A percentile compares a stretch with the other conserved stretches of the same genome.
Evolutionary conservation across 306 rosid genomes (phyloP).

Genomic region (Arachis stenosperma): DNA sequence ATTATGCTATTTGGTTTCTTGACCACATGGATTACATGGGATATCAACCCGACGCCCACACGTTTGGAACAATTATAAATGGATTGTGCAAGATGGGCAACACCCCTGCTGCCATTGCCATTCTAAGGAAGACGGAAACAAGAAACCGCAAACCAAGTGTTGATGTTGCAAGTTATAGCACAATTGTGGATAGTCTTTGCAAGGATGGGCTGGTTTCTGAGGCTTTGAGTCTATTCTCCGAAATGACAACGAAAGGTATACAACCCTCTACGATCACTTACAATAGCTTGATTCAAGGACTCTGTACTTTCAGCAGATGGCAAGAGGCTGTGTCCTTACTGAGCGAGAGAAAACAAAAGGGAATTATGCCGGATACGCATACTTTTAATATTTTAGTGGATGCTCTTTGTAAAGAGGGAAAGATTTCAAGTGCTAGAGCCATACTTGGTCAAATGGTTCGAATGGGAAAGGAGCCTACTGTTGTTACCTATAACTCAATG

Average conservation of each 20-base stretch:
- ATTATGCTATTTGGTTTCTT: background rate
- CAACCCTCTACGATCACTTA: constrained; percentile 18
- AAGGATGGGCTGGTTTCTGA: constrained; percentile 32
- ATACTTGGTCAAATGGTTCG: background rate
- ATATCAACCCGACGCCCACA: constrained; percentile 18
- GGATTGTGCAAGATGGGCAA: constrained; percentile 40
- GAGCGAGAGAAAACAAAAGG: constrained; percentile 7
- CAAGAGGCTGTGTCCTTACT: constrained; percentile 15
- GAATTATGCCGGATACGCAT: background rate
- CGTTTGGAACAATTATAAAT: constrained; percentile 36
- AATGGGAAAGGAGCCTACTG: constrained; percentile 26
- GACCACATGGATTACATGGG: constrained; percentile 29
- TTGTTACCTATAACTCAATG: background rate
- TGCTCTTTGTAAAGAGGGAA: constrained; percentile 22
- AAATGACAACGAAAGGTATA: constrained; percentile 39
- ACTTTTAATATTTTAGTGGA: constrained; percentile 9
- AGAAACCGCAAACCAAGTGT: constrained; percentile 9
- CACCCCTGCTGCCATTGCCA: constrained; percentile 20
- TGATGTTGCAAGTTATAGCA: constrained; percentile 25
- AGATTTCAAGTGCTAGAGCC: constrained; percentile 5
- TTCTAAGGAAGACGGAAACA: constrained; percentile 33
- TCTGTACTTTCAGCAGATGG: constrained; percentile 32
- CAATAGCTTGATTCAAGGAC: constrained; percentile 34
- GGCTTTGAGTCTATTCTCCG: constrained; percentile 35
- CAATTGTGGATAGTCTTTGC: constrained; percentile 38